Evolutionary conservation across 768 basidiomycete species (phyloP).

Genomic region (Leccinum rimulosum): DNA sequence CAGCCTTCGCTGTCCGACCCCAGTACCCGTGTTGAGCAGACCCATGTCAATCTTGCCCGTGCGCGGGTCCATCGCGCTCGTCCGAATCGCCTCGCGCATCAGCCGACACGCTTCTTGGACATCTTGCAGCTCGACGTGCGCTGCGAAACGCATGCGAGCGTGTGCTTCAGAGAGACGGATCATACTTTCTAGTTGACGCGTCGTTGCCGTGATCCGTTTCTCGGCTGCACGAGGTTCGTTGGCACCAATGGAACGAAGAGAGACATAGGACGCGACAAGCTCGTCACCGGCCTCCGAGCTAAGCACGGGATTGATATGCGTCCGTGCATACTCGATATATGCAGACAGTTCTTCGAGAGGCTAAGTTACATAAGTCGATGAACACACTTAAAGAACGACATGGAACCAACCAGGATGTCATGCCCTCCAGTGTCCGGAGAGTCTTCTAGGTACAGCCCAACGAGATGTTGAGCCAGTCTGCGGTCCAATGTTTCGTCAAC

Average conservation of each 20-base stretch:
- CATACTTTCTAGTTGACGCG: constrained; percentile 95
- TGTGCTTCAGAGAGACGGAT: constrained; percentile 96
- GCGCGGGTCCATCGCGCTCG: constrained; percentile 91
- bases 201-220: constrained; percentile 96
- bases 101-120: constrained; percentile 91
- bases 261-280: constrained; percentile 87
- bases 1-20: constrained; percentile 79
- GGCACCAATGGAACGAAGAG: constrained; percentile 85
- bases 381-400: background rate
- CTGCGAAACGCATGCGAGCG: constrained; percentile 91
- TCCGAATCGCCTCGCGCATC: constrained; percentile 95
- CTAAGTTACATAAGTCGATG: constrained; percentile 40
- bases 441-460: constrained; percentile 93
- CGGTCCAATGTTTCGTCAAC: constrained; percentile 89
- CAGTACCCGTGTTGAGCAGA: constrained; percentile 90
- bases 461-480: constrained; percentile 87
- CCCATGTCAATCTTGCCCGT: constrained; percentile 99
- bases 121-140: constrained; percentile 82
- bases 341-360: constrained; percentile 88
- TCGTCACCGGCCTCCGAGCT: constrained; percentile 82
- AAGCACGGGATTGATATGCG: constrained; percentile 80
- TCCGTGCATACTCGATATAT: constrained; percentile 91
- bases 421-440: constrained; percentile 52
- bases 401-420: constrained; percentile 70
- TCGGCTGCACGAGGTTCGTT: constrained; percentile 84